phyloP scores from a whole-genome alignment of 2,329 filamentous ascomycete genomes.

The Calycina herbarum region DNA sequence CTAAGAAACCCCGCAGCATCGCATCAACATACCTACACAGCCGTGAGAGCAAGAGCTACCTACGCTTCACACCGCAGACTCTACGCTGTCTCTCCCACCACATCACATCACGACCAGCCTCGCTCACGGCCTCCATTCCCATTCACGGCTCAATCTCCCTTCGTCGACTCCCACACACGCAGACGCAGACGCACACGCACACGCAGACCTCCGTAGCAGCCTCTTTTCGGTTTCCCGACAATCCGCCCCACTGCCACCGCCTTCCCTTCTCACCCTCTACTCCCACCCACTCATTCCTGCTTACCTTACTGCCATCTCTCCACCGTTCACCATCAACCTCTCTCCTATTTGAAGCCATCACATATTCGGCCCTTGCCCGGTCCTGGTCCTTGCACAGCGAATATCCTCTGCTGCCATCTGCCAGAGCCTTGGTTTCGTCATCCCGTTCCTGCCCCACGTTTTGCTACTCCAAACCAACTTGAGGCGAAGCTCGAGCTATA shows the following conservation, averaged over 20 bases:
- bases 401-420: not conserved
- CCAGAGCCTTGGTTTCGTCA: conserved; percentile 7
- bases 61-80: not conserved
- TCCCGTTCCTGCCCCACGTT: conserved; percentile 11
- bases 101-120: not conserved
- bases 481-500: conserved; percentile 11
- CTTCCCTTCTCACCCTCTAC: not conserved
- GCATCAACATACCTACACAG: not conserved
- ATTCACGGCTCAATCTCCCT: not conserved
- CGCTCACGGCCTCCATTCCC: not conserved
- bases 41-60: not conserved
- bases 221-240: not conserved
- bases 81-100: not conserved
- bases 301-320: not conserved
- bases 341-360: not conserved
- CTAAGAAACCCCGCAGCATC: not conserved
- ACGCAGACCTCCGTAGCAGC: not conserved
- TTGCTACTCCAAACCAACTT: not conserved
- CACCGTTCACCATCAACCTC: not conserved
- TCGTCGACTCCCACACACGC: not conserved
- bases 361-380: not conserved
- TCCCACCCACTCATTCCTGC: not conserved
- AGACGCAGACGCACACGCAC: not conserved
- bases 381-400: conserved; percentile 1
- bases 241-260: conserved; percentile 5